Evolutionary conservation across 352 stramenopile species (phyloP).

Genomic region (Pythium pyrilobum): DNA sequence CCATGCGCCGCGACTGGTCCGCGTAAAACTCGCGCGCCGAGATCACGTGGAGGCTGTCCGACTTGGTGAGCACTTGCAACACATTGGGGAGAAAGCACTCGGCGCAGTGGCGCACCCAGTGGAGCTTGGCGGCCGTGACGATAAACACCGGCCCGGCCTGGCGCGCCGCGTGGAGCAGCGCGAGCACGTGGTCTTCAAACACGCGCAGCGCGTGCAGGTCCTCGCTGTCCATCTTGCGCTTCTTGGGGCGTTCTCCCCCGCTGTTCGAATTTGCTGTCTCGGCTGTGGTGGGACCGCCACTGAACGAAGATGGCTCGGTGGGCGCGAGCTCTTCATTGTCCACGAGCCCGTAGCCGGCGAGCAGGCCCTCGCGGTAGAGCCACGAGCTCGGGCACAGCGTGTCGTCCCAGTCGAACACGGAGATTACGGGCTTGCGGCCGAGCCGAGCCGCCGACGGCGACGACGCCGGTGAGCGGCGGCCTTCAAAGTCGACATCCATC

Average conservation of each 20-base stretch:
- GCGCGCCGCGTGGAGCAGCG: slow-evolving; percentile 33
- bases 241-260: background rate
- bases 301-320: slow-evolving; percentile 3
- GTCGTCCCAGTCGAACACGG: slow-evolving; percentile 65
- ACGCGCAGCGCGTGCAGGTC: slow-evolving; percentile 19
- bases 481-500: slow-evolving; percentile 20
- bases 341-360: slow-evolving; percentile 36
- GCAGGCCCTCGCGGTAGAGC: slow-evolving; percentile 37
- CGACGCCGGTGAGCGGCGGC: background rate
- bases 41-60: slow-evolving; percentile 39
- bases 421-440: slow-evolving; percentile 18
- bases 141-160: slow-evolving; percentile 51
- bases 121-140: slow-evolving; percentile 49
- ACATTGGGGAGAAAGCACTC: slow-evolving; percentile 42
- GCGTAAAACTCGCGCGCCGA: slow-evolving; percentile 58
- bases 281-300: background rate
- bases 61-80: slow-evolving; percentile 30
- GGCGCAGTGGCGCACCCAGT: slow-evolving; percentile 43
- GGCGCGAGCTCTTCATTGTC: slow-evolving; percentile 16
- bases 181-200: slow-evolving; percentile 36
- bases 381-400: slow-evolving; percentile 58
- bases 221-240: slow-evolving; percentile 15
- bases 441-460: slow-evolving; percentile 5
- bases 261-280: background rate
- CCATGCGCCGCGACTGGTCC: slow-evolving; percentile 24